Conservation (phyloP, 306 rosid species). For the Prunus davidiana region DNA sequence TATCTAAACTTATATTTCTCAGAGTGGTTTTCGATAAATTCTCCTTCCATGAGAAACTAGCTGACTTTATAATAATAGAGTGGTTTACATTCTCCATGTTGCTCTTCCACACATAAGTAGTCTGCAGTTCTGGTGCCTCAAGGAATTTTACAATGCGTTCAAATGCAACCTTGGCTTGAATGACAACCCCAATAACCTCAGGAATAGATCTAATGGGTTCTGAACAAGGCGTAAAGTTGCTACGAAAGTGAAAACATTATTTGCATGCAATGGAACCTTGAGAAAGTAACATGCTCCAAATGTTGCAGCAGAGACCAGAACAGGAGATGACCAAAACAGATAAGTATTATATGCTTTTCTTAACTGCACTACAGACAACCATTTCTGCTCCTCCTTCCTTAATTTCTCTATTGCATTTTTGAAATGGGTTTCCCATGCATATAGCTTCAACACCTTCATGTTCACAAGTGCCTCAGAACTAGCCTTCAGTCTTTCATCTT, state of each 20-base stretch:
- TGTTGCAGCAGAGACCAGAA: conserved; percentile 75
- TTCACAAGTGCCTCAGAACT: conserved; percentile 67
- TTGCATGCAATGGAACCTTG: conserved; percentile 69
- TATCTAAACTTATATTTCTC: conserved; percentile 52
- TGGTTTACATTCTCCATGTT: conserved; percentile 23
- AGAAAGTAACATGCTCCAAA: conserved; percentile 81
- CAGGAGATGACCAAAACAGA: conserved; percentile 80
- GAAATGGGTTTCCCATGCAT: conserved; percentile 88
- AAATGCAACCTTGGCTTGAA: conserved; percentile 84
- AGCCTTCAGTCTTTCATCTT: conserved; percentile 70
- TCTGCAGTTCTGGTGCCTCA: conserved; percentile 70
- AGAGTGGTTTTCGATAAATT: conserved; percentile 52
- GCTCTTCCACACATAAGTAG: conserved; percentile 28
- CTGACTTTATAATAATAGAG: conserved; percentile 47
- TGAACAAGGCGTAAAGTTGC: conserved; percentile 86
- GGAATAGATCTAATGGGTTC: conserved; percentile 68
- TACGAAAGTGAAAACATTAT: conserved; percentile 81
- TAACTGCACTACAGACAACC: conserved; percentile 65
- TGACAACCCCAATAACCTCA: conserved; percentile 69
- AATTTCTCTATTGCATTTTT: conserved; percentile 47
- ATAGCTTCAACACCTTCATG: conserved; percentile 82
- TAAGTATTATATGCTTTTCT: conserved; percentile 53
- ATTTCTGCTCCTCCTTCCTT: conserved; percentile 63
- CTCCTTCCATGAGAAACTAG: conserved; percentile 78
- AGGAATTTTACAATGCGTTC: conserved; percentile 60